phyloP scores from a whole-genome alignment of 1,139 yeast genomes.

The Protomyces arabidopsidicola region DNA sequence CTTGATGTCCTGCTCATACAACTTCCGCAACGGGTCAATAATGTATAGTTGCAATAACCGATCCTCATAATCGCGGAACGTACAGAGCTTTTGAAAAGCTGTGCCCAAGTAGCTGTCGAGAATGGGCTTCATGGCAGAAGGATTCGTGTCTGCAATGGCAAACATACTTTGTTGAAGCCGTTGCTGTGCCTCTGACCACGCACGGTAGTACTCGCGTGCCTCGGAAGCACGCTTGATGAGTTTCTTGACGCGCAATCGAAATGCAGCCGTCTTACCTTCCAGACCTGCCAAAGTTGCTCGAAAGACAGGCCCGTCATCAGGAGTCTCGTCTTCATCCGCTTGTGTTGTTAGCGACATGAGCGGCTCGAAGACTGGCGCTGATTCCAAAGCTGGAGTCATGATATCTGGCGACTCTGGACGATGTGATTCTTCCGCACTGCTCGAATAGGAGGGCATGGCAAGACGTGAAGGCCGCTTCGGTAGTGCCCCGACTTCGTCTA shows the following conservation, averaged over 20 bases:
- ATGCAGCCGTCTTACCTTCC: slow-evolving; percentile 51
- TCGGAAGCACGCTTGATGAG: slow-evolving; percentile 42
- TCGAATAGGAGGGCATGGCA: slow-evolving; percentile 17
- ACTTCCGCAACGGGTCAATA: slow-evolving; percentile 43
- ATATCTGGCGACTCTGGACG: slow-evolving; percentile 22
- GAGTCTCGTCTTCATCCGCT: slow-evolving; percentile 5
- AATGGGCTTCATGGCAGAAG: slow-evolving; percentile 39
- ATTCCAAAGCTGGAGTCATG: slow-evolving; percentile 10
- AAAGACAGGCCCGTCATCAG: slow-evolving; percentile 72
- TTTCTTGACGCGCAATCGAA: slow-evolving; percentile 47
- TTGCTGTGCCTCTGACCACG: slow-evolving; percentile 40
- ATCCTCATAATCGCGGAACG: slow-evolving; percentile 32
- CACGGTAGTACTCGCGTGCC: slow-evolving; percentile 41
- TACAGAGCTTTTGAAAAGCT: slow-evolving; percentile 31
- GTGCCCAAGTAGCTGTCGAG: slow-evolving; percentile 38
- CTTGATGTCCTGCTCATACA: slow-evolving; percentile 45
- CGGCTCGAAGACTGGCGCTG: slow-evolving; percentile 3
- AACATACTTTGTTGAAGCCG: slow-evolving; percentile 39
- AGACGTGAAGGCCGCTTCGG: slow-evolving; percentile 29
- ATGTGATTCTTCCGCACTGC: slow-evolving; percentile 4
- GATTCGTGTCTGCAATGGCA: slow-evolving; percentile 39
- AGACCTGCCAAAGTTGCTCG: slow-evolving; percentile 53
- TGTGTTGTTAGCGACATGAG: background rate
- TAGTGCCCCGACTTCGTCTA: slow-evolving; percentile 21
- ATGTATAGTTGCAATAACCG: slow-evolving; percentile 38